phyloP scores from a whole-genome alignment of 2,329 filamentous ascomycete genomes.

The Alternaria arborescens region DNA sequence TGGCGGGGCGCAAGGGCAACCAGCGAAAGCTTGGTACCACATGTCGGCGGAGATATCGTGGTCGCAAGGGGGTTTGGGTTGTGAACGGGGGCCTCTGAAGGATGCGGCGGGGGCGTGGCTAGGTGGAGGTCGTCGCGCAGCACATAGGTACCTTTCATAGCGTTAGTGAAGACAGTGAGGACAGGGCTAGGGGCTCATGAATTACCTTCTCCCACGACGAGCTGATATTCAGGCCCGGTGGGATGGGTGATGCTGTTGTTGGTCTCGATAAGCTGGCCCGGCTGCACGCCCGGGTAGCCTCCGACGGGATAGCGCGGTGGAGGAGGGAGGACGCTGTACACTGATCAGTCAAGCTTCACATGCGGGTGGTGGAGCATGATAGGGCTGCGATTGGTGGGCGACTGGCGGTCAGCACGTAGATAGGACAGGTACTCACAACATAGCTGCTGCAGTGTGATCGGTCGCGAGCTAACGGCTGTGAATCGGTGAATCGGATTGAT shows the following conservation, averaged over 20 bases:
- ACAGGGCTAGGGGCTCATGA: slow-evolving; percentile 5
- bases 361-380: slow-evolving; percentile 24
- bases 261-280: slow-evolving; percentile 86
- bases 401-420: slow-evolving; percentile 21
- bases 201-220: slow-evolving; percentile 90
- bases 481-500: slow-evolving; percentile 11
- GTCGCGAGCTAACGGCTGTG: slow-evolving; percentile 26
- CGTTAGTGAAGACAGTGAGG: slow-evolving; percentile 29
- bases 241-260: slow-evolving; percentile 88
- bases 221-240: slow-evolving; percentile 82
- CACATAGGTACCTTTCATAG: slow-evolving; percentile 77
- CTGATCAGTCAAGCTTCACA: slow-evolving; percentile 36
- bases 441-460: slow-evolving; percentile 42
- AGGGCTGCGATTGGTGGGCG: slow-evolving; percentile 37
- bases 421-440: slow-evolving; percentile 46
- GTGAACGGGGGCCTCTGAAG: slow-evolving; percentile 84
- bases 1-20: slow-evolving; percentile 70
- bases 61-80: slow-evolving; percentile 94
- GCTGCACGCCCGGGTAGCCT: slow-evolving; percentile 76
- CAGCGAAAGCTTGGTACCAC: slow-evolving; percentile 84
- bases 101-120: slow-evolving; percentile 93
- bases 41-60: slow-evolving; percentile 80
- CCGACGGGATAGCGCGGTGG: slow-evolving; percentile 84
- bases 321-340: slow-evolving; percentile 72
- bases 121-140: slow-evolving; percentile 91